Conservation (phyloP, 2,329 filamentous ascomycete species). For the Chaetoscypha palmicola region DNA sequence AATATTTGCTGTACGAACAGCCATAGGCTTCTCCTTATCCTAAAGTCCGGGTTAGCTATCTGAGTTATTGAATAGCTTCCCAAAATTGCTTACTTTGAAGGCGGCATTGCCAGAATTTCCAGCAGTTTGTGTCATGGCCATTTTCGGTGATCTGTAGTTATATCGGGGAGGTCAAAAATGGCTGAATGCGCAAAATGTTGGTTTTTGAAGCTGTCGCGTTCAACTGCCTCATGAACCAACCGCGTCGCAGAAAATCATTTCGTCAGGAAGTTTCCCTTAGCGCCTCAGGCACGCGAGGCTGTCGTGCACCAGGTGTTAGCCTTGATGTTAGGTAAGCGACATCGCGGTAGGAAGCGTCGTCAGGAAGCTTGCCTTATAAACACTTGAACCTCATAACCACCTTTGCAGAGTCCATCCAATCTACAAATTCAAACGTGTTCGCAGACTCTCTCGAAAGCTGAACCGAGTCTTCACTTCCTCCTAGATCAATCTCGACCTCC, state of each 20-base stretch:
- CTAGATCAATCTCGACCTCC: no score
- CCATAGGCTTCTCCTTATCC: slow-evolving; percentile 97
- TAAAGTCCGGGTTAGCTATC: slow-evolving; percentile 32
- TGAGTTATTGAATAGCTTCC: slow-evolving; percentile 17
- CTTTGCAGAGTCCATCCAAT: background rate
- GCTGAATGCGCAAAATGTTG: slow-evolving; percentile 3
- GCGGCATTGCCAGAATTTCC: slow-evolving; percentile 51
- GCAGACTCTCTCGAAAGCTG: no score
- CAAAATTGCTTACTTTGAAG: slow-evolving; percentile 49
- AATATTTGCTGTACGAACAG: slow-evolving; percentile 93
- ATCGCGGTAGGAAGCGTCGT: slow-evolving; percentile 11
- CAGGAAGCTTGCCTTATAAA: slow-evolving; percentile 21
- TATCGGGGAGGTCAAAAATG: background rate
- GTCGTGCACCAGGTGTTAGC: slow-evolving; percentile 8
- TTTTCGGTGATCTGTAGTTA: slow-evolving; percentile 30
- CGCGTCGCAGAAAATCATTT: slow-evolving; percentile 20
- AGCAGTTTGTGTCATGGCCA: slow-evolving; percentile 35
- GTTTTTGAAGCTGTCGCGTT: slow-evolving; percentile 20
- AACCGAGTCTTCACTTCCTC: no score
- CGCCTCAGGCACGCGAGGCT: slow-evolving; percentile 3
- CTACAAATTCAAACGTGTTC: no score
- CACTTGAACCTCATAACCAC: slow-evolving; percentile 1
- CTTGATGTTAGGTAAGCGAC: slow-evolving; percentile 3
- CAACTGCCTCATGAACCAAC: slow-evolving; percentile 12
- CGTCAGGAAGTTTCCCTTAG: background rate